Evolutionary conservation across 495 filamentous ascomycete species (phyloP).

Genomic region (Pseudevernia furfuracea): DNA sequence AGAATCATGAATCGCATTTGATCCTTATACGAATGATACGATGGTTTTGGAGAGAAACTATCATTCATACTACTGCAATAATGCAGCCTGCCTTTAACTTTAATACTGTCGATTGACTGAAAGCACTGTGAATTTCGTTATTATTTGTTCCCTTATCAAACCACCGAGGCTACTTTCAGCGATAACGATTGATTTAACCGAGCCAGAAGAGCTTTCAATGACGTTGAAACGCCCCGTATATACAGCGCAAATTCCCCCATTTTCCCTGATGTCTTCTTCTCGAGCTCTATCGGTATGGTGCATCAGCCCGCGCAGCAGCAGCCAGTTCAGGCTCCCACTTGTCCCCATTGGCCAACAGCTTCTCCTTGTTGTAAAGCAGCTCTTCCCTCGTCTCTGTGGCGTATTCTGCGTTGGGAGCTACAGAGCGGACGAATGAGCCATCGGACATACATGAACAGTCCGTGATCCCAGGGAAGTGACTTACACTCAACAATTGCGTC

Average conservation of each 20-base stretch:
- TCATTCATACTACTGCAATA: no score
- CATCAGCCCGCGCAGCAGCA: constrained; percentile 79
- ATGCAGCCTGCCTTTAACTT: no score
- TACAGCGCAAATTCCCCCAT: not conserved
- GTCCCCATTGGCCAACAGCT: constrained; percentile 80
- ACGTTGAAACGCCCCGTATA: not conserved
- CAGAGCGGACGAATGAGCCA: not conserved
- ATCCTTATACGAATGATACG: no score
- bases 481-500: constrained; percentile 92
- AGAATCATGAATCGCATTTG: no score
- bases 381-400: constrained; percentile 96
- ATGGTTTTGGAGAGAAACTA: no score
- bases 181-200: no score
- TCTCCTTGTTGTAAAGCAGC: constrained; percentile 97
- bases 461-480: constrained; percentile 19
- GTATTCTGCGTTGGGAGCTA: constrained; percentile 91
- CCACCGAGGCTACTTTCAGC: no score
- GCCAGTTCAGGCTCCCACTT: constrained; percentile 98
- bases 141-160: no score
- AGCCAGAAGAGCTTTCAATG: not conserved
- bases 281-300: constrained; percentile 65
- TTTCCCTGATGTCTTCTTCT: not conserved
- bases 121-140: no score
- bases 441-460: not conserved
- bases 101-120: no score